phyloP scores from a whole-genome alignment of 2,329 filamentous ascomycete species.

The Tothia fuscella region DNA sequence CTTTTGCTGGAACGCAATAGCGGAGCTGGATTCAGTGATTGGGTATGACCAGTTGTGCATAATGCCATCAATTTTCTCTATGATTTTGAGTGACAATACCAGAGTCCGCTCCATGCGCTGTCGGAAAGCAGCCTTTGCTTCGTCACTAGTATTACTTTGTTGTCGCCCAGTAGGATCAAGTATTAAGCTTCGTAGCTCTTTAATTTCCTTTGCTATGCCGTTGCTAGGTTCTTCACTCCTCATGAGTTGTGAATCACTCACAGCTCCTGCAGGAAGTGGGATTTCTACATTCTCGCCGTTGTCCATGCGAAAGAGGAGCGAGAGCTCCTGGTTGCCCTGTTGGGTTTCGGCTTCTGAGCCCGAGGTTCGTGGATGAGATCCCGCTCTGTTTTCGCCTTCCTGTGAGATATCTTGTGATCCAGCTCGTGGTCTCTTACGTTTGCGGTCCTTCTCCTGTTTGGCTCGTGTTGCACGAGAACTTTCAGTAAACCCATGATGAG shows the following conservation, averaged over 20 bases:
- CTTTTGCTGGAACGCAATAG: conserved; percentile 43
- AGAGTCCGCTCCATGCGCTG: not conserved
- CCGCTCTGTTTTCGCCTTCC: conserved; percentile 13
- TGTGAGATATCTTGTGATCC: conserved; percentile 15
- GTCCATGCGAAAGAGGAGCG: conserved; percentile 45
- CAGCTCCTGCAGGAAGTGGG: conserved; percentile 24
- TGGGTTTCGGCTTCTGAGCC: not conserved
- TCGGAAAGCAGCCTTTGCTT: not conserved
- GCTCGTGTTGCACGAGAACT: not conserved
- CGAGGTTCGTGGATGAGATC: conserved; percentile 2
- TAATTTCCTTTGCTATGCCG: not conserved
- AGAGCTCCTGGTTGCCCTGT: conserved; percentile 34
- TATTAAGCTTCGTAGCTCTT: not conserved
- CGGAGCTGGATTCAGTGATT: conserved; percentile 39
- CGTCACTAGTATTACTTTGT: not conserved
- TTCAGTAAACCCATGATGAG: not conserved
- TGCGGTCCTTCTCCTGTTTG: not conserved
- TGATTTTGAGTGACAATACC: conserved; percentile 23
- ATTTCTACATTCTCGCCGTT: conserved; percentile 51
- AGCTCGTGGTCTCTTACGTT: conserved; percentile 8
- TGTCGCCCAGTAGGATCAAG: no score
- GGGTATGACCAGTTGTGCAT: conserved; percentile 48
- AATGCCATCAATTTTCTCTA: conserved; percentile 46
- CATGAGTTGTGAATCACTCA: conserved; percentile 21
- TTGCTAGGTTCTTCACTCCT: not conserved